Base-by-base conservation (phyloP, 352 stramenopile genomes). In the Pythium rhizo-oryzae region DNA sequence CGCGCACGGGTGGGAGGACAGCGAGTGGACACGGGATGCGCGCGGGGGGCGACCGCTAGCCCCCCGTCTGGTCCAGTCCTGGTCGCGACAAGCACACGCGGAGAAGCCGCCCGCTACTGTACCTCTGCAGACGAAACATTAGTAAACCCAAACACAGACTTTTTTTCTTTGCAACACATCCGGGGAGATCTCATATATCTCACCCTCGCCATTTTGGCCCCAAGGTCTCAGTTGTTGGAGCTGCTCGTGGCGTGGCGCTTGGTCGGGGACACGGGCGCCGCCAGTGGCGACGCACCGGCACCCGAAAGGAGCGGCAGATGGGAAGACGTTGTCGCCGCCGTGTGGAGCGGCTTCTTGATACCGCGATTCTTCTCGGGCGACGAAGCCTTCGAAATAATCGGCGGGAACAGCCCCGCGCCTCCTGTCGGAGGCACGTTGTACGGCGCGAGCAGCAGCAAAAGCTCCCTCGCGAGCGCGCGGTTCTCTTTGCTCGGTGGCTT, bases 391-490 rank as follows among this genome's bases (percentile, higher is more conserved):
- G 15, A 12, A 9, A 65, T n/a, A n/a, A n/a, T 33, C 30, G 58
- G 47, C 23, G 58, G 47, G 7, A 65, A 30, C 3, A n/a, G 25
- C 16, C 5, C 19, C 3, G 41, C 30, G 19, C 37, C 15, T 12
- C 11, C 37, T 12, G 9, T n/a, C n/a, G n/a, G n/a, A n/a, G n/a
- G 11, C 16, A 39, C 37, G 24, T 35, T 68, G 44, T 85, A 87
- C 3, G 78, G 72, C 21, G 79, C 78, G 21, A 90, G 71, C 19
- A 92, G 54, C 52, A 87, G 72, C 72, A 92, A 58, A n/a, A 92
- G 73, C 39, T 92, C 79, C 37, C 67, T 72, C 9, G 84, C 84
- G 1, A 91, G 74, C 21, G 72, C 69, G 8, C 73, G 62, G 50
- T 88, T 90, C 59, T 86, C 78, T 41, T 67, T 57, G 24, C 37